Conservation (phyloP, 495 filamentous ascomycete species). For the Lichenothelia convexa region DNA sequence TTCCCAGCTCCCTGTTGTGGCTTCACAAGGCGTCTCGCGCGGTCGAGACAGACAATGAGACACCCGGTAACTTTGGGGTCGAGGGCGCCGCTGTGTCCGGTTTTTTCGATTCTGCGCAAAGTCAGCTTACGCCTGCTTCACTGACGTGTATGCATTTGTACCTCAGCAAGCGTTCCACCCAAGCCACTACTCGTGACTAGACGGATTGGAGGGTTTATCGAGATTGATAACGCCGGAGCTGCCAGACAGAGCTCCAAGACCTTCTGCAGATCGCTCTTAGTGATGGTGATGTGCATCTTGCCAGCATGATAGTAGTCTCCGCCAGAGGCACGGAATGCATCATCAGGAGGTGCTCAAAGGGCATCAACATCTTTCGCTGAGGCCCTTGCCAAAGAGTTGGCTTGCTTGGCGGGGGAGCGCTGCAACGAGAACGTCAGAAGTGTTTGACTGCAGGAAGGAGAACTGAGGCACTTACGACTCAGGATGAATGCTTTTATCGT, state of each 20-base stretch:
- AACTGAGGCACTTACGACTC: too few relatives aligned
- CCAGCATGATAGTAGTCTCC: too few relatives aligned
- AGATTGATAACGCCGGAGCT: slow-evolving; percentile 95
- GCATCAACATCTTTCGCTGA: too few relatives aligned
- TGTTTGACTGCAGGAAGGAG: too few relatives aligned
- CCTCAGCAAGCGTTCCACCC: slow-evolving; percentile 94
- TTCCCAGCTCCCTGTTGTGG: slow-evolving; percentile 96
- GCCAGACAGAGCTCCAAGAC: too few relatives aligned
- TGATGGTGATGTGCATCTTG: slow-evolving; percentile 99
- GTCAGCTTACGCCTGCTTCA: background rate
- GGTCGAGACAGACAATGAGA: slow-evolving; percentile 77
- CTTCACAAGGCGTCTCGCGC: slow-evolving; percentile 91
- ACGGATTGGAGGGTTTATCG: slow-evolving; percentile 96
- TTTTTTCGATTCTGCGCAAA: slow-evolving; percentile 68
- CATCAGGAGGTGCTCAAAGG: too few relatives aligned
- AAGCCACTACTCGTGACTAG: slow-evolving; percentile 96
- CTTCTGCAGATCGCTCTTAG: slow-evolving; percentile 85
- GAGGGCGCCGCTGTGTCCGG: slow-evolving; percentile 90
- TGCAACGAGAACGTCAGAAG: too few relatives aligned
- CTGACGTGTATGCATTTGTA: slow-evolving; percentile 20
- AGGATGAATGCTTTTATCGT: too few relatives aligned
- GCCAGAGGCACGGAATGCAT: too few relatives aligned
- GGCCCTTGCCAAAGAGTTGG: too few relatives aligned
- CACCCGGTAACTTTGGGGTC: slow-evolving; percentile 92
- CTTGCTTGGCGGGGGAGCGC: too few relatives aligned